Evolutionary conservation across 2,329 filamentous ascomycete species (phyloP).

Genomic region (Elsinoe perseae): DNA sequence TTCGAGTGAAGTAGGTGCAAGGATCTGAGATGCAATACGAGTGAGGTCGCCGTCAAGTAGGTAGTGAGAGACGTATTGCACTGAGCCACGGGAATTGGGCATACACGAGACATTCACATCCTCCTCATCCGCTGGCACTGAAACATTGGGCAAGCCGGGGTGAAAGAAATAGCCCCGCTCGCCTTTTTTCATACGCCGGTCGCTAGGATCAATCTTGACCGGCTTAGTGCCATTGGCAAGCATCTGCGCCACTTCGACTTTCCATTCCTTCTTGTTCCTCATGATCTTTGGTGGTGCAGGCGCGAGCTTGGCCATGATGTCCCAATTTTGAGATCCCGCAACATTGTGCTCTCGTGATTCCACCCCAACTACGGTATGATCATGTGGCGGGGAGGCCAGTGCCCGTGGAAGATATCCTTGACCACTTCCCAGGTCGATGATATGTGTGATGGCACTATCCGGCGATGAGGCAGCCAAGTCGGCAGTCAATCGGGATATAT

Average conservation of each 20-base stretch:
- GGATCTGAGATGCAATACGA: constrained; percentile 57
- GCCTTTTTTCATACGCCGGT: constrained; percentile 13
- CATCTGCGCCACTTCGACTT: constrained; percentile 36
- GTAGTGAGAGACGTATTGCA: constrained; percentile 70
- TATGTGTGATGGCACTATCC: constrained; percentile 59
- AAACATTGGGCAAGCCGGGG: constrained; percentile 4
- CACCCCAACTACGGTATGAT: constrained; percentile 79
- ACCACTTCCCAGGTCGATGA: constrained; percentile 92
- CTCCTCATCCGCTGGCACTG: constrained; percentile 15
- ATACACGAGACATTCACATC: constrained; percentile 38
- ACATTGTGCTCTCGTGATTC: constrained; percentile 85
- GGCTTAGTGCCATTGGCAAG: constrained; percentile 6
- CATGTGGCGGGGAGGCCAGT: constrained; percentile 77
- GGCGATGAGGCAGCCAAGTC: constrained; percentile 44
- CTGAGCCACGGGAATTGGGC: constrained; percentile 56
- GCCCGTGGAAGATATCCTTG: constrained; percentile 93
- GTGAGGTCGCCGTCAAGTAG: constrained; percentile 66
- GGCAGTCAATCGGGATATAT: constrained; percentile 60
- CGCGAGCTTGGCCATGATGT: constrained; percentile 70
- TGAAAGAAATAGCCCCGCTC: constrained; percentile 16
- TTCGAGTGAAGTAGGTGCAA: constrained; percentile 25
- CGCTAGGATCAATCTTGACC: background rate
- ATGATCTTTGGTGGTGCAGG: constrained; percentile 60
- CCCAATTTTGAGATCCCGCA: constrained; percentile 71
- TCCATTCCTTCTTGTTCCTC: constrained; percentile 76